These are phyloP conservation scores for Colletotrichum musicola DNA, from an alignment of 2,329 filamentous ascomycete species.

Conservation along the genomic window DNA sequence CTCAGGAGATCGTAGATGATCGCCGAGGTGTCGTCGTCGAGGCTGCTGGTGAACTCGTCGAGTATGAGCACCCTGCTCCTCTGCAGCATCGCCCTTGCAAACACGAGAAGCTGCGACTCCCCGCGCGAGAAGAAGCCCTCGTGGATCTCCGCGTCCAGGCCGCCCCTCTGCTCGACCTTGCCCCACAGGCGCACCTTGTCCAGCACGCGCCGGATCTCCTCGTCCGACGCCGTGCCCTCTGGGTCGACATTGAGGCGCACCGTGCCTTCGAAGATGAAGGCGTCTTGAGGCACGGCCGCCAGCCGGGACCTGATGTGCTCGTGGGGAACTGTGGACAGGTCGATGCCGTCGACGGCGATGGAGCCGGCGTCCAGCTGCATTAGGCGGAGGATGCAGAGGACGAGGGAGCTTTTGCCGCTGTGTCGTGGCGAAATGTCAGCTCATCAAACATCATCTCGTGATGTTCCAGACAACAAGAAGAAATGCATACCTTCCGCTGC, in stretches of 20 bases:
- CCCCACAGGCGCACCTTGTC: conserved; percentile 59
- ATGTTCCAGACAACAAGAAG: neutral
- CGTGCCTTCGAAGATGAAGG: conserved; percentile 59
- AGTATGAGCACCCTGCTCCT: conserved; percentile 54
- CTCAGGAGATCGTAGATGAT: conserved; percentile 29
- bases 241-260: conserved; percentile 64
- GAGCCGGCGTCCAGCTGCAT: conserved; percentile 56
- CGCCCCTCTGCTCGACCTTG: conserved; percentile 51
- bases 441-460: neutral
- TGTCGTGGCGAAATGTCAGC: neutral
- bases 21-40: conserved; percentile 31
- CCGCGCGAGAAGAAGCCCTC: conserved; percentile 56
- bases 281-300: conserved; percentile 62
- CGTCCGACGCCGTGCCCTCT: conserved; percentile 49
- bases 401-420: conserved; percentile 62
- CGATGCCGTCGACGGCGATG: conserved; percentile 59
- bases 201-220: conserved; percentile 57
- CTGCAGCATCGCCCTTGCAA: conserved; percentile 59
- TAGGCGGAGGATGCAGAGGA: conserved; percentile 55
- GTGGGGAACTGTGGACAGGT: conserved; percentile 46
- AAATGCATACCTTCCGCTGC: conserved; percentile 41
- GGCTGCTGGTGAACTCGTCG: conserved; percentile 54
- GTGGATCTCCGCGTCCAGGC: conserved; percentile 49
- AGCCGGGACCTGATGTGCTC: conserved; percentile 47
- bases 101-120: conserved; percentile 60